Percentiles rank a stretch among this genome's conserved stretches.
Conservation (phyloP, 345 rosid species). For the Eutrema heterophyllum region DNA sequence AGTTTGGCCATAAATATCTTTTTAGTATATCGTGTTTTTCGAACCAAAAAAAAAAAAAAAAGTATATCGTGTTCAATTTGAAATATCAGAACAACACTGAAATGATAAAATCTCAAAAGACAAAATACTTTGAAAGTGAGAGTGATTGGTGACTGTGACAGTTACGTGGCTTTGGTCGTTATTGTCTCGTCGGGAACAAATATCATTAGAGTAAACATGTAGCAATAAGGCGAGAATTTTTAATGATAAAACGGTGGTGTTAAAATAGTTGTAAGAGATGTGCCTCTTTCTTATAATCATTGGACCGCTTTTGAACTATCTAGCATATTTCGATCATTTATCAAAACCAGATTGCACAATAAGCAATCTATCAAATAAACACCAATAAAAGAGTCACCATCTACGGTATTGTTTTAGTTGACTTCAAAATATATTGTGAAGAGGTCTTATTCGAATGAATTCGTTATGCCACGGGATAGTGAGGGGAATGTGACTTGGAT, state of each 20-base stretch:
- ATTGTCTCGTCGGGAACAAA: conserved; percentile 9
- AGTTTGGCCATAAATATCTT: not conserved
- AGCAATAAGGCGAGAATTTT: not conserved
- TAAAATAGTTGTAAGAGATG: not conserved
- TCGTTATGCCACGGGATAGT: too few species aligned
- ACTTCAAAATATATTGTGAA: not conserved
- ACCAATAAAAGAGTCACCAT: not conserved
- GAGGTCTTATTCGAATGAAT: too few species aligned
- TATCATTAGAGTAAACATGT: not conserved
- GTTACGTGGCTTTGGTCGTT: conserved; percentile 3
- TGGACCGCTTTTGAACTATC: too few species aligned
- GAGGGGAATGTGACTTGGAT: too few species aligned
- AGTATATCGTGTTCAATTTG: not conserved
- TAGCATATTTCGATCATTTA: too few species aligned
- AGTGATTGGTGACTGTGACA: conserved; percentile 9
- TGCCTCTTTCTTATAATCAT: too few species aligned
- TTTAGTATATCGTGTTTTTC: not conserved
- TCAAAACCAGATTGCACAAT: too few species aligned
- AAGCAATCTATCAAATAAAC: not conserved
- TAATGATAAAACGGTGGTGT: not conserved
- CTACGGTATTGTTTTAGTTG: not conserved
- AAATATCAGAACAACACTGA: not conserved
- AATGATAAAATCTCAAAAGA: not conserved
- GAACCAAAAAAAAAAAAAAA: too few species aligned
- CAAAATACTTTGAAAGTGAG: not conserved